Evolutionary conservation across 345 rosid species (phyloP).

Genomic region (Salix exigua): DNA sequence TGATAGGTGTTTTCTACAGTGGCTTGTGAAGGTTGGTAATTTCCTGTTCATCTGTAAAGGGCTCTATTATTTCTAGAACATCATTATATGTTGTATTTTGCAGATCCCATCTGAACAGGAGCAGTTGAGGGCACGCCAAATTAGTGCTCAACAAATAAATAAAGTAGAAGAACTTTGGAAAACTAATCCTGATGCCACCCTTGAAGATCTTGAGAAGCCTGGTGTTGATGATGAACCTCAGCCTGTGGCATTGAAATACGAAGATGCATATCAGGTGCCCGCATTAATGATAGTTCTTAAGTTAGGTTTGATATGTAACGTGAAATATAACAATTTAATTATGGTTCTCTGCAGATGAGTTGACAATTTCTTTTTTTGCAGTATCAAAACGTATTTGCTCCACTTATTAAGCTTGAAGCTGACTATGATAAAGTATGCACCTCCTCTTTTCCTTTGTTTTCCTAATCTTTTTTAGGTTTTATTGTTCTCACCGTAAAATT

Average conservation of each 20-base stretch:
- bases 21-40: conserved; percentile 92
- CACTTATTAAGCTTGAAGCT: conserved; percentile 98
- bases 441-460: not conserved
- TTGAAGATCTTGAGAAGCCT: conserved; percentile 99
- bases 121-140: conserved; percentile 98
- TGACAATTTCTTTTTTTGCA: conserved; percentile 38
- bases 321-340: not conserved
- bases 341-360: conserved; percentile 1
- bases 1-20: conserved; percentile 95
- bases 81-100: conserved; percentile 22
- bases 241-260: conserved; percentile 86
- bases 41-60: not conserved
- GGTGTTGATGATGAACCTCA: conserved; percentile 99
- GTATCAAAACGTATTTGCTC: conserved; percentile 99
- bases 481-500: not conserved
- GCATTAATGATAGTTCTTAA: conserved; percentile 1
- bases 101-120: conserved; percentile 99
- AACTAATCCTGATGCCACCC: conserved; percentile 93
- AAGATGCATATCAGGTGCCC: conserved; percentile 97
- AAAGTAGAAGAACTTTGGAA: conserved; percentile 99
- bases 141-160: conserved; percentile 97
- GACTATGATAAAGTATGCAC: conserved; percentile 88
- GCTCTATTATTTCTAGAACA: conserved; percentile 1
- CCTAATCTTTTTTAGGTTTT: not conserved
- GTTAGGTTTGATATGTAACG: conserved; percentile 1